Percentiles rank a stretch among this genome's conserved stretches.
phyloP scores from a whole-genome alignment of 805 yeast species.

The Clavispora carvajalis region DNA sequence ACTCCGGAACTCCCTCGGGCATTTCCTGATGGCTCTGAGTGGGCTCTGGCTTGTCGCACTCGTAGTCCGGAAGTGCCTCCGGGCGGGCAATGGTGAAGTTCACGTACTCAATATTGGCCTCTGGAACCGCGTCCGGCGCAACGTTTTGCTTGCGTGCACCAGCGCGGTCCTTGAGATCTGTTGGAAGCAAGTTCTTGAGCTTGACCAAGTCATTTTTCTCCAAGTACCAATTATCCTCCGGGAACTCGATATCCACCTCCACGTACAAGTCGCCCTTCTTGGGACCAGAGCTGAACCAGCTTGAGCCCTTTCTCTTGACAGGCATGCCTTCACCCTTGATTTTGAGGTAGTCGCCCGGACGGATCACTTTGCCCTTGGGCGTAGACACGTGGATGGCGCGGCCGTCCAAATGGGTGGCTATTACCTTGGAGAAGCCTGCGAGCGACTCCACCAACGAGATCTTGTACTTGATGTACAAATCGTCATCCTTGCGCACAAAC shows the following conservation, averaged over 20 bases:
- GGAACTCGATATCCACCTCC: constrained; percentile 70
- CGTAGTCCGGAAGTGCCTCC: constrained; percentile 28
- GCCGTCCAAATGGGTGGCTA: constrained; percentile 74
- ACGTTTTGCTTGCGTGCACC: constrained; percentile 21
- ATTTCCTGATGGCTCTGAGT: neutral
- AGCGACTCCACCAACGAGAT: constrained; percentile 76
- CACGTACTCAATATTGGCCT: constrained; percentile 34
- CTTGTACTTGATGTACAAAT: constrained; percentile 54
- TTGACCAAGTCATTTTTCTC: constrained; percentile 61
- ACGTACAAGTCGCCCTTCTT: constrained; percentile 67
- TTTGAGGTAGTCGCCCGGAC: constrained; percentile 67
- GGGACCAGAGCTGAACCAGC: constrained; percentile 18
- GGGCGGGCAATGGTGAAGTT: constrained; percentile 25
- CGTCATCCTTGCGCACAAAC: constrained; percentile 56
- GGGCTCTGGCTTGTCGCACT: constrained; percentile 10
- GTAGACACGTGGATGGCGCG: constrained; percentile 60
- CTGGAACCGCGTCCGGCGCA: constrained; percentile 24
- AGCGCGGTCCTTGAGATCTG: constrained; percentile 18
- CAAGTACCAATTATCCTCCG: constrained; percentile 76
- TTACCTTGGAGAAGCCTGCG: constrained; percentile 68
- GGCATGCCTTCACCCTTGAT: constrained; percentile 86
- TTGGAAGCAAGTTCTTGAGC: constrained; percentile 53
- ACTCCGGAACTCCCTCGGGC: constrained; percentile 2
- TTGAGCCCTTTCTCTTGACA: constrained; percentile 21
- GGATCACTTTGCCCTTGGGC: constrained; percentile 74